These are phyloP conservation scores for Phytophthora sojae DNA, from an alignment of 352 stramenopile genomes.

Conservation along the genomic window DNA sequence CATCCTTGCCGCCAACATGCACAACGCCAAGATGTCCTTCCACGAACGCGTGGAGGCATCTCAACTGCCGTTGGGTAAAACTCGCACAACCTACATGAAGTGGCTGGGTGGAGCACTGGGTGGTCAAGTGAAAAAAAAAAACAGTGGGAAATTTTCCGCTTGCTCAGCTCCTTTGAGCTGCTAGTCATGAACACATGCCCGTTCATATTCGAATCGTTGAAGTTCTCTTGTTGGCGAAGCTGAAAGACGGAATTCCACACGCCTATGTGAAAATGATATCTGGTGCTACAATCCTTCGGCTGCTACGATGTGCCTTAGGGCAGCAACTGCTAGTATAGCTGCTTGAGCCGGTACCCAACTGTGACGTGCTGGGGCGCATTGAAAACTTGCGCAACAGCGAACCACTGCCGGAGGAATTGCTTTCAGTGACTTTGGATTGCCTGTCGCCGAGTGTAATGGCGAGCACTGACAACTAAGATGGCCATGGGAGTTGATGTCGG, in stretches of 20 bases:
- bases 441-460: neutral
- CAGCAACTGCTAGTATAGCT: neutral
- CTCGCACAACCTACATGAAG: neutral
- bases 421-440: neutral
- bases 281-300: neutral
- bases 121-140: too few relatives aligned
- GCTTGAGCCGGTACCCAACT: neutral
- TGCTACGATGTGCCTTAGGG: neutral
- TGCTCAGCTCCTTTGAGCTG: neutral
- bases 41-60: neutral
- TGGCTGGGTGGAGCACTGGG: neutral
- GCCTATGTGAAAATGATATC: neutral
- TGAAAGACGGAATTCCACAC: neutral
- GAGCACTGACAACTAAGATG: neutral
- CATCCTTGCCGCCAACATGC: neutral
- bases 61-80: neutral
- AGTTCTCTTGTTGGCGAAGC: neutral
- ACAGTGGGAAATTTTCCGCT: too few relatives aligned
- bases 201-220: neutral
- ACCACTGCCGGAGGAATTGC: neutral
- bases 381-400: neutral
- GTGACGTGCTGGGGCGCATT: neutral
- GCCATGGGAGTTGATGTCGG: neutral
- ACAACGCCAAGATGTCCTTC: neutral
- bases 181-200: neutral